Conservation (phyloP, 495 filamentous ascomycete species). For the Hyaloscypha bicolor region DNA sequence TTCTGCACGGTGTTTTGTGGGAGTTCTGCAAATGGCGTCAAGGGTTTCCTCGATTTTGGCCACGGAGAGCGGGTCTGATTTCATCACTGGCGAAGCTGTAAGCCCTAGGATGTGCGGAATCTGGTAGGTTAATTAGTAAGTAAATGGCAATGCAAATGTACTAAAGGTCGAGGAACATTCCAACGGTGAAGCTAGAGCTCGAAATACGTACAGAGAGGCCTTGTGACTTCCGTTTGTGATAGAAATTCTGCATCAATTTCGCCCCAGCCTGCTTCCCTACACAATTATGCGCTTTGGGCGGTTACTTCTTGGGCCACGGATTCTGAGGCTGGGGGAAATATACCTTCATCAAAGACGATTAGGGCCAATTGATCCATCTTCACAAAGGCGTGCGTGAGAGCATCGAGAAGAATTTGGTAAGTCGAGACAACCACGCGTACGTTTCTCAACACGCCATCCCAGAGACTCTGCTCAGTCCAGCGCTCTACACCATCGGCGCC, state of each 20-base stretch:
- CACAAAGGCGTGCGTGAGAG: constrained; percentile 80
- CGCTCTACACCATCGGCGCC: constrained; percentile 70
- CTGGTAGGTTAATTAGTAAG: neutral
- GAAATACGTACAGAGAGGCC: constrained; percentile 29
- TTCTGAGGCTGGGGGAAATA: constrained; percentile 11
- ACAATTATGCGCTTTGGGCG: constrained; percentile 68
- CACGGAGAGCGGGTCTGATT: constrained; percentile 52
- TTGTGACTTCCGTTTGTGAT: constrained; percentile 52
- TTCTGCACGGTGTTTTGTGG: constrained; percentile 70
- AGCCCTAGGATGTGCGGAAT: constrained; percentile 80
- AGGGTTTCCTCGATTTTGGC: constrained; percentile 72
- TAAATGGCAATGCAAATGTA: neutral
- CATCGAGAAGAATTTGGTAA: constrained; percentile 74
- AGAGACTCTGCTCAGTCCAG: constrained; percentile 72
- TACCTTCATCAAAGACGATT: constrained; percentile 91
- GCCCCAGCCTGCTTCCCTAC: constrained; percentile 64
- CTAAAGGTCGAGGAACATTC: no score
- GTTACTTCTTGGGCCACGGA: neutral
- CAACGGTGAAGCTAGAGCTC: neutral
- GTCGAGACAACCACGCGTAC: constrained; percentile 78
- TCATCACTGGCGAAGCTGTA: constrained; percentile 80
- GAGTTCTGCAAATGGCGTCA: constrained; percentile 71
- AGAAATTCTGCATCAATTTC: constrained; percentile 78
- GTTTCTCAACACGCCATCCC: constrained; percentile 71
- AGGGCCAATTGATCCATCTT: constrained; percentile 64